Evolutionary conservation across 495 filamentous ascomycete species (phyloP).

Genomic region (Cladorrhinum samala): DNA sequence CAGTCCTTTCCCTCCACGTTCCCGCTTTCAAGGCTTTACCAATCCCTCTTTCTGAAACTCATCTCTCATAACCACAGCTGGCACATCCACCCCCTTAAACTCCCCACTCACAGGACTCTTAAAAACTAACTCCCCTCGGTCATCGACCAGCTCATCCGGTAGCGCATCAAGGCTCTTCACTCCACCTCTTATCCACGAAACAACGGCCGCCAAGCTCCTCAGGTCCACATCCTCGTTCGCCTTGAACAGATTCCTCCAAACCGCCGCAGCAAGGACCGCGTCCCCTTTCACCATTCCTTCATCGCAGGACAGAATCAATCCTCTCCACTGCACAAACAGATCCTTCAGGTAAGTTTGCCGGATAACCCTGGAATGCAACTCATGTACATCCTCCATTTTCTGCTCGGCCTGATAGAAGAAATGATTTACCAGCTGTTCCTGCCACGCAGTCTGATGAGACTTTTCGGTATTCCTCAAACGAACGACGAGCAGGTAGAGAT

Average conservation of each 20-base stretch:
- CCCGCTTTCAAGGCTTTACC: not conserved
- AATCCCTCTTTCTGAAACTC: conserved; percentile 9
- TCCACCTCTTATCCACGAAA: conserved; percentile 69
- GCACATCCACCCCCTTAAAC: conserved; percentile 36
- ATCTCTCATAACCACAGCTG: conserved; percentile 19
- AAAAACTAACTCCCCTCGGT: conserved; percentile 28
- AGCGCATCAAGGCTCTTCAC: conserved; percentile 57
- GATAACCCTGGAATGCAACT: conserved; percentile 54
- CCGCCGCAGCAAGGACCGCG: conserved; percentile 74
- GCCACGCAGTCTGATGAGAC: conserved; percentile 32
- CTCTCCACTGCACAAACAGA: conserved; percentile 86
- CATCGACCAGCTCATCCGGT: conserved; percentile 47
- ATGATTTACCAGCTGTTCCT: conserved; percentile 64
- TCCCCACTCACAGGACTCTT: conserved; percentile 36
- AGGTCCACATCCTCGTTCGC: conserved; percentile 65
- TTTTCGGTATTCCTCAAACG: conserved; percentile 72
- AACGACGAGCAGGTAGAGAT: conserved; percentile 91
- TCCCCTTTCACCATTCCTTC: conserved; percentile 80
- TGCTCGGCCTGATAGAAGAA: conserved; percentile 90
- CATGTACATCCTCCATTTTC: conserved; percentile 68
- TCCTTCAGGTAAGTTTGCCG: conserved; percentile 88
- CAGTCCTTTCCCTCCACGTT: too few relatives aligned
- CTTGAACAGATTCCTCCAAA: conserved; percentile 93
- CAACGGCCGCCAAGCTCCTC: conserved; percentile 62
- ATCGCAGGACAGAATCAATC: conserved; percentile 75